Evolutionary conservation across 768 basidiomycete genomes (phyloP).

Genomic region (Boletales sp.): DNA sequence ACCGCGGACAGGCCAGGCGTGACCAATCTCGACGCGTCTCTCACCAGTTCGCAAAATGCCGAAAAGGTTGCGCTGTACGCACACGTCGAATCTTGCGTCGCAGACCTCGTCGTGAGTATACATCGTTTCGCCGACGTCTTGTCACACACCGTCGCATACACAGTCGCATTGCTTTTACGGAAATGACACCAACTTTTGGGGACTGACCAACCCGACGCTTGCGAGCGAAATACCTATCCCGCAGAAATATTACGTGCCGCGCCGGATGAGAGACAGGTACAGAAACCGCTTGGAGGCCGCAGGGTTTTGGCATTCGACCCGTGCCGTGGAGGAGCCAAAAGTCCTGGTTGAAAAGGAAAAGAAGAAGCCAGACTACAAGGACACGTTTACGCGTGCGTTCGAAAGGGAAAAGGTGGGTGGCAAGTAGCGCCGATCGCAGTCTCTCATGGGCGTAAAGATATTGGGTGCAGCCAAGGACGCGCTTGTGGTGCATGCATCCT

Average conservation of each 20-base stretch:
- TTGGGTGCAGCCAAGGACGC: conserved; percentile 53
- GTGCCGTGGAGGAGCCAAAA: conserved; percentile 38
- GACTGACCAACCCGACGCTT: conserved; percentile 51
- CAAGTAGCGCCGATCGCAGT: background rate
- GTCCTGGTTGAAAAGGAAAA: conserved; percentile 31
- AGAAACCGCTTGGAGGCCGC: conserved; percentile 56
- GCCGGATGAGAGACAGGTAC: conserved; percentile 55
- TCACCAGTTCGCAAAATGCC: conserved; percentile 47
- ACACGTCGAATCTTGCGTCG: conserved; percentile 62
- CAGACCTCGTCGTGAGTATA: conserved; percentile 64
- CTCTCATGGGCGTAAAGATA: conserved; percentile 40
- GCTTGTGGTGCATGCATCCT: conserved; percentile 55
- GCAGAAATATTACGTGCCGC: conserved; percentile 71
- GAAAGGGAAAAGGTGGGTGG: conserved; percentile 53
- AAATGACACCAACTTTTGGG: conserved; percentile 56
- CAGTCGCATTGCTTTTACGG: conserved; percentile 68
- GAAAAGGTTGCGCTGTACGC: conserved; percentile 59
- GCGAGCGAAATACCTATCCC: conserved; percentile 59
- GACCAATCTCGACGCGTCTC: conserved; percentile 45
- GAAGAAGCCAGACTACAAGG: conserved; percentile 33
- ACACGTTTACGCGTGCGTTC: conserved; percentile 52
- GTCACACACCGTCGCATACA: conserved; percentile 5
- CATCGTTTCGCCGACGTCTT: background rate
- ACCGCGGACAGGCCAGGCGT: conserved; percentile 27
- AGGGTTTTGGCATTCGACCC: conserved; percentile 56